Conservation (phyloP, 257 asterid species). For the Anisodus tanguticus region DNA sequence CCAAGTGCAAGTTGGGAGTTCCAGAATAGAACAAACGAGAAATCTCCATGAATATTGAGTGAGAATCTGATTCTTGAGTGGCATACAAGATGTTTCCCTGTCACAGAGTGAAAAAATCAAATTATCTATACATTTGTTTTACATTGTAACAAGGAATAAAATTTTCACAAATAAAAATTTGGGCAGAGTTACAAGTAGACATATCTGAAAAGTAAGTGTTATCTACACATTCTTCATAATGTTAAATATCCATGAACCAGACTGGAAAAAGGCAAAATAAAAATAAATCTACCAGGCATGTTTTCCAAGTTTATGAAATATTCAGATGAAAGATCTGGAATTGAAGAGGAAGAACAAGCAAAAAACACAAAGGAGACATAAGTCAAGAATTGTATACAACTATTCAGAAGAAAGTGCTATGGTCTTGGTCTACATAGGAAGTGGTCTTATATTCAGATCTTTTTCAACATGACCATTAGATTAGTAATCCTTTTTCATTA, state of each 20-base stretch:
- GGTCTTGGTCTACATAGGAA: background rate
- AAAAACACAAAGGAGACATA: background rate
- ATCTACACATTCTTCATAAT: background rate
- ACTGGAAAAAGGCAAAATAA: background rate
- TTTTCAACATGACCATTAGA: background rate
- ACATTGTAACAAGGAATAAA: background rate
- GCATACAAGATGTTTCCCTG: conserved; percentile 78
- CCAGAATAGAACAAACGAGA: conserved; percentile 66
- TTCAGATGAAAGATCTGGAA: background rate
- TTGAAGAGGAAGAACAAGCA: conserved; percentile 14
- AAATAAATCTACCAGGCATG: background rate
- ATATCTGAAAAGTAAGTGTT: background rate
- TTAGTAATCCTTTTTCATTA: conserved; percentile 19
- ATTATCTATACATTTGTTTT: background rate
- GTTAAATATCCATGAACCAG: conserved; percentile 21
- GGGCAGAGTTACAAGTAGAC: background rate
- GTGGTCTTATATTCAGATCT: background rate
- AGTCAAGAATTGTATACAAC: background rate
- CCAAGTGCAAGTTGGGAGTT: conserved; percentile 70
- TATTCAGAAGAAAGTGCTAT: background rate
- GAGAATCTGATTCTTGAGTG: conserved; percentile 66
- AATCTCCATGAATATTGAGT: conserved; percentile 73
- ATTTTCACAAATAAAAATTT: background rate
- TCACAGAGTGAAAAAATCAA: background rate
- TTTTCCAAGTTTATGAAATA: background rate